Conservation (phyloP, 345 rosid genomes). For the Fremontodendron californicum region DNA sequence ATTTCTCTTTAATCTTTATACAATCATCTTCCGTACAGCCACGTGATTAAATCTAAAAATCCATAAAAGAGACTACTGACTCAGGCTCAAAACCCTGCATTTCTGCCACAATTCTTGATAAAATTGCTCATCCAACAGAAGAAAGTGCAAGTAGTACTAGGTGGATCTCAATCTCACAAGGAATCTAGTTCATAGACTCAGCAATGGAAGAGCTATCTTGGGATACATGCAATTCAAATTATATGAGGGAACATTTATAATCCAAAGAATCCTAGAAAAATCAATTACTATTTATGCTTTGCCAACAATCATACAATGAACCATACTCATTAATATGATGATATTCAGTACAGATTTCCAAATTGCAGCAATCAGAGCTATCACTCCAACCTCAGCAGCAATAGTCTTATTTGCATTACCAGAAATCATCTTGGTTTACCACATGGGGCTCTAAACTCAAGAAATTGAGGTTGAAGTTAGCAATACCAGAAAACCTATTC, state of each 20-base stretch:
- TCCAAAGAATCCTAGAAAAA: neutral
- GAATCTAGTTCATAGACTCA: neutral
- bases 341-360: neutral
- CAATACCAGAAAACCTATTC: neutral
- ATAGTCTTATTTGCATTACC: neutral
- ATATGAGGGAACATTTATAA: neutral
- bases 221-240: neutral
- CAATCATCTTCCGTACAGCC: neutral
- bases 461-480: neutral
- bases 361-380: neutral
- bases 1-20: neutral
- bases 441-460: neutral
- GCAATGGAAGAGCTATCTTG: neutral
- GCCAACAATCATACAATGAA: neutral
- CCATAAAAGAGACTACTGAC: neutral
- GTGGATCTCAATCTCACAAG: neutral
- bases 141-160: neutral
- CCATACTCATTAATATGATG: neutral
- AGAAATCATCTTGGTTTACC: neutral
- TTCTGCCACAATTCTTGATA: neutral
- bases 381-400: neutral
- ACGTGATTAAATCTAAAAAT: neutral
- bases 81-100: no score
- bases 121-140: neutral
- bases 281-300: neutral